A percentile compares a stretch with the other conserved stretches of the same genome.
Conservation (phyloP, 2,329 filamentous ascomycete genomes). For the Podosphaera aphanis region DNA sequence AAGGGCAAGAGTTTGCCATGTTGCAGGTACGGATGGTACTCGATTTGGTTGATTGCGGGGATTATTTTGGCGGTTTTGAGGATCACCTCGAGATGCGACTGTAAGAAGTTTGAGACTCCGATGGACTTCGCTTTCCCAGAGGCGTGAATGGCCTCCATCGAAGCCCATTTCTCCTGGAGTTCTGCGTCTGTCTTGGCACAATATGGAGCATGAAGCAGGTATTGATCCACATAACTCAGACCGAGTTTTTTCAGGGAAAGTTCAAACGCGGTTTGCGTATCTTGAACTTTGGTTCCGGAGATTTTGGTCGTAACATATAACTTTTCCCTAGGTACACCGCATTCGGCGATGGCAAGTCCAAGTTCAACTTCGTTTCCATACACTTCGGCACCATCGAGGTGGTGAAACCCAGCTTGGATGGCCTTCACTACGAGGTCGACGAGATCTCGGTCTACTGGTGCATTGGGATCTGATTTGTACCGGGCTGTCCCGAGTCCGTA, state of each 20-base stretch:
- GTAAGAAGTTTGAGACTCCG: conserved; percentile 54
- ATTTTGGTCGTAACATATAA: conserved; percentile 47
- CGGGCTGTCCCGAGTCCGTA: conserved; percentile 51
- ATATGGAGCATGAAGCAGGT: conserved; percentile 37
- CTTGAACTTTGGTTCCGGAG: conserved; percentile 15
- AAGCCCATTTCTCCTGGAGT: conserved; percentile 35
- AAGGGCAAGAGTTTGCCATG: conserved; percentile 35
- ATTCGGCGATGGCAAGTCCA: conserved; percentile 44
- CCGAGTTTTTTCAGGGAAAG: conserved; percentile 36
- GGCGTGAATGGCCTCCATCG: conserved; percentile 40
- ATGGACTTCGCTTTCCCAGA: conserved; percentile 44
- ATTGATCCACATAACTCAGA: conserved; percentile 49
- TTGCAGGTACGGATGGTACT: conserved; percentile 56
- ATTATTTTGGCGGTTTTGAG: conserved; percentile 33
- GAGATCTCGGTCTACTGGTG: conserved; percentile 27
- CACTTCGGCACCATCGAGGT: conserved; percentile 52
- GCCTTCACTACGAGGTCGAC: conserved; percentile 32
- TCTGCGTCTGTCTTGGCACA: conserved; percentile 24
- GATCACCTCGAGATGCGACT: conserved; percentile 29
- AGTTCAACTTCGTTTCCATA: conserved; percentile 48
- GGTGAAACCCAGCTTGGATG: conserved; percentile 44
- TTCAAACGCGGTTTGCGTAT: conserved; percentile 25
- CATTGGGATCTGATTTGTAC: conserved; percentile 25
- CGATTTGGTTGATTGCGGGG: conserved; percentile 60
- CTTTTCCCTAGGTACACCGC: conserved; percentile 37